These are phyloP conservation scores for Stemphylium lycopersici DNA, from an alignment of 2,329 filamentous ascomycete genomes.

Conservation along the genomic window DNA sequence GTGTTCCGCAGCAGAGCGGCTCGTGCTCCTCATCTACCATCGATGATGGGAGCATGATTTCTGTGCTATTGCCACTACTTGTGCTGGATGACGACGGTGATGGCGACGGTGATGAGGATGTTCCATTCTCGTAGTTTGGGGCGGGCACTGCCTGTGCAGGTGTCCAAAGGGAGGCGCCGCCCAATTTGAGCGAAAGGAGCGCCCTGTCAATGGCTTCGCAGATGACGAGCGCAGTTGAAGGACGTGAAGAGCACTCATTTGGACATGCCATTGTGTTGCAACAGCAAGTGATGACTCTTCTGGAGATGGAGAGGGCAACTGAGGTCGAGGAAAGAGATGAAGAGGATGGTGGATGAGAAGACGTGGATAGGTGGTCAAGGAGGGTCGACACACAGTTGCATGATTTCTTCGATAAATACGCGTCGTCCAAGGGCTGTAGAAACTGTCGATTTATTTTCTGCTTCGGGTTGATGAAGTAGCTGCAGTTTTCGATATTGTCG, in stretches of 20 bases:
- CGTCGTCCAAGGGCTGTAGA: not conserved
- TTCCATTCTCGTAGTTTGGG: not conserved
- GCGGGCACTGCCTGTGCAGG: not conserved
- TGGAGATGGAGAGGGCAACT: slow-evolving; percentile 3
- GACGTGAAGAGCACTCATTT: slow-evolving; percentile 4
- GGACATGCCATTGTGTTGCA: slow-evolving; percentile 2
- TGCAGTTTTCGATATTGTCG: not conserved
- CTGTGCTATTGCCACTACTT: not conserved
- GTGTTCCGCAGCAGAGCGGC: slow-evolving; percentile 6
- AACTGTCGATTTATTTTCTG: not conserved
- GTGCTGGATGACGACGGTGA: not conserved
- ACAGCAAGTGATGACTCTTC: slow-evolving; percentile 4
- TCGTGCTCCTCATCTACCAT: slow-evolving; percentile 6
- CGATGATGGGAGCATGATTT: slow-evolving; percentile 1
- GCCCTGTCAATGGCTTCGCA: slow-evolving; percentile 9
- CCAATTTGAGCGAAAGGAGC: slow-evolving; percentile 4
- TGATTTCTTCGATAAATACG: not conserved
- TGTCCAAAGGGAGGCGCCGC: slow-evolving; percentile 6
- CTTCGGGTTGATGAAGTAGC: not conserved
- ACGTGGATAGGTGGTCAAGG: slow-evolving; percentile 5
- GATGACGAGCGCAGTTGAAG: slow-evolving; percentile 6
- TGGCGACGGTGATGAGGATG: slow-evolving; percentile 1
- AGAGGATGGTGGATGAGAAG: not conserved
- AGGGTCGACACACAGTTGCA: slow-evolving; percentile 3
- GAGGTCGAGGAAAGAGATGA: slow-evolving; percentile 1